These are phyloP conservation scores for Starmera amethionina DNA, from an alignment of 805 yeast species.

Conservation along the genomic window DNA sequence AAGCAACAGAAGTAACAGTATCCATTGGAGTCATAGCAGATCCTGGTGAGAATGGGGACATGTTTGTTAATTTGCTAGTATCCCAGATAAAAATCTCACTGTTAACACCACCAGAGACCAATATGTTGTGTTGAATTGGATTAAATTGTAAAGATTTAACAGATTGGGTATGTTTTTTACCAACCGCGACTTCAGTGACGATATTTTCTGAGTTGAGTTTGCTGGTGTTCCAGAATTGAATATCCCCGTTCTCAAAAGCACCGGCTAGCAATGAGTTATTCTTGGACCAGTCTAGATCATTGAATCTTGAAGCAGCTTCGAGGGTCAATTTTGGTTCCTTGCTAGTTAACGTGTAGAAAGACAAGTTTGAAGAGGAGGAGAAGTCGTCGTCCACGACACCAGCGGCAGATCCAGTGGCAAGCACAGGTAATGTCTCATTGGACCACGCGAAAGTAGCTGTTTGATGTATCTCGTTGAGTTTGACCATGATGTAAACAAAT, in stretches of 20 bases:
- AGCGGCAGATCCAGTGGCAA: slow-evolving; percentile 92
- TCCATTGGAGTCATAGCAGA: slow-evolving; percentile 72
- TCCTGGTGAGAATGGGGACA: slow-evolving; percentile 54
- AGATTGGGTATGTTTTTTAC: slow-evolving; percentile 54
- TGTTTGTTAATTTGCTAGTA: slow-evolving; percentile 47
- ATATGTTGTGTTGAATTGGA: slow-evolving; percentile 55
- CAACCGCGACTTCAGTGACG: slow-evolving; percentile 42
- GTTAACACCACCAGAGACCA: slow-evolving; percentile 82
- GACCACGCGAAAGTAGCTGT: slow-evolving; percentile 98
- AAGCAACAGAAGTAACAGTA: slow-evolving; percentile 70
- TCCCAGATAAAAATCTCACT: slow-evolving; percentile 93
- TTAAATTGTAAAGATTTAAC: slow-evolving; percentile 72
- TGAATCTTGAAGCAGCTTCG: slow-evolving; percentile 52
- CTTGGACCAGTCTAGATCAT: slow-evolving; percentile 78
- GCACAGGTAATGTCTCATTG: slow-evolving; percentile 54
- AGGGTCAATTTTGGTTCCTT: slow-evolving; percentile 33
- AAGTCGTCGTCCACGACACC: slow-evolving; percentile 91
- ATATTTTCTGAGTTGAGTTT: slow-evolving; percentile 34
- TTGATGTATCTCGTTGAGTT: slow-evolving; percentile 70
- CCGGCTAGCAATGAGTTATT: slow-evolving; percentile 67
- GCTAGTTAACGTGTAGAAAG: slow-evolving; percentile 57
- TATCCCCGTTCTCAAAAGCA: slow-evolving; percentile 74
- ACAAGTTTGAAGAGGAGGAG: slow-evolving; percentile 67
- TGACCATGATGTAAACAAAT: slow-evolving; percentile 44
- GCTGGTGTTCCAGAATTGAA: slow-evolving; percentile 68